phyloP scores from a whole-genome alignment of 805 yeast species.

The Nakazawaea holstii region DNA sequence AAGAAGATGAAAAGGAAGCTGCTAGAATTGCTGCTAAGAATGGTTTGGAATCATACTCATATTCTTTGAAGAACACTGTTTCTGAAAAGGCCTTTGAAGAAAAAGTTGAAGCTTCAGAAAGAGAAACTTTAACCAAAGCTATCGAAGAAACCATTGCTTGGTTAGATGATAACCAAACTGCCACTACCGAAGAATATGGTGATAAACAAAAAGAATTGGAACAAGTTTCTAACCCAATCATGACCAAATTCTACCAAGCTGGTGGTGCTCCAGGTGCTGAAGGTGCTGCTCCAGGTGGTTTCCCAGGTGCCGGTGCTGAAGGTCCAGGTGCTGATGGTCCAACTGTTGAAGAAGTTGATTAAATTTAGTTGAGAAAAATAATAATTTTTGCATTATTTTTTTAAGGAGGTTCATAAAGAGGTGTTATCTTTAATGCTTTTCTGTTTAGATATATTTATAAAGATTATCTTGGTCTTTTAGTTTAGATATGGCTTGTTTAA shows the following conservation, averaged over 20 bases:
- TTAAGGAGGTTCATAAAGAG: not conserved
- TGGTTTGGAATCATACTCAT: conserved; percentile 91
- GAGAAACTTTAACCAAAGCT: conserved; percentile 65
- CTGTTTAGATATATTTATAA: not conserved
- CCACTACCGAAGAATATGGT: conserved; percentile 84
- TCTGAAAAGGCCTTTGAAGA: conserved; percentile 73
- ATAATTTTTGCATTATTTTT: not conserved
- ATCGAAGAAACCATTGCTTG: conserved; percentile 82
- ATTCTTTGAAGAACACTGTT: conserved; percentile 82
- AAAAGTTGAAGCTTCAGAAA: conserved; percentile 48
- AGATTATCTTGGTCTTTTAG: not conserved
- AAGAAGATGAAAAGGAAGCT: conserved; percentile 94
- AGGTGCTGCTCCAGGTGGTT: conserved; percentile 52
- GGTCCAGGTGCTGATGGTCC: conserved; percentile 42
- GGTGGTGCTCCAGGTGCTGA: conserved; percentile 80
- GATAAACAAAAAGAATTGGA: conserved; percentile 96
- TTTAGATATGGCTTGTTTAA: not conserved
- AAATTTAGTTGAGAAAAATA: conserved; percentile 19
- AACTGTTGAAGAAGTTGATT: conserved; percentile 70
- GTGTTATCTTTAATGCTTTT: not conserved
- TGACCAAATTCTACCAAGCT: conserved; percentile 94
- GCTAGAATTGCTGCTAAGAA: conserved; percentile 90
- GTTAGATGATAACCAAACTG: conserved; percentile 93
- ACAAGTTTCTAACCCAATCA: conserved; percentile 91
- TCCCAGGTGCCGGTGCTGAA: conserved; percentile 60